Conservation (phyloP, 768 basidiomycete genomes). For the Phaeolepiota aurea region DNA sequence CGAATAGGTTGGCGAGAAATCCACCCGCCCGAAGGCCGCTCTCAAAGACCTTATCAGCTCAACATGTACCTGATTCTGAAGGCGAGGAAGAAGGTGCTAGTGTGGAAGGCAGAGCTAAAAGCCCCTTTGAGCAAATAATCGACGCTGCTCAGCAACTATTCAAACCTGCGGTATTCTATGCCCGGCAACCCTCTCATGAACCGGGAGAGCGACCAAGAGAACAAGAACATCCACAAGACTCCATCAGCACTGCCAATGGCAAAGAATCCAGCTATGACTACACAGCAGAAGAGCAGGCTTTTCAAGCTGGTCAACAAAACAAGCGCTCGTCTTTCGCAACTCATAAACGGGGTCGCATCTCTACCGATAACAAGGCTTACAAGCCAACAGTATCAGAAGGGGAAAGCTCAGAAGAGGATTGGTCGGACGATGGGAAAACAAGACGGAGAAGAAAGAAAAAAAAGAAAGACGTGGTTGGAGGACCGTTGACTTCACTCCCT, state of each 20-base stretch:
- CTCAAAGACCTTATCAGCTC: conserved; percentile 45
- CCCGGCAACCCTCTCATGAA: conserved; percentile 54
- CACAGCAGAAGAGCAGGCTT: conserved; percentile 65
- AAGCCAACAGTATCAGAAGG: conserved; percentile 56
- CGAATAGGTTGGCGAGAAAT: conserved; percentile 28
- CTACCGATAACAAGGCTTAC: conserved; percentile 77
- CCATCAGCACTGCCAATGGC: conserved; percentile 20
- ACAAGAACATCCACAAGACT: conserved; percentile 10
- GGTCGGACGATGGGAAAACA: conserved; percentile 43
- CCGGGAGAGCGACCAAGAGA: conserved; percentile 31
- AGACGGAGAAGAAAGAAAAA: conserved; percentile 48
- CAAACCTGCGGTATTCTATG: conserved; percentile 52
- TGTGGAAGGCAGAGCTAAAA: conserved; percentile 47
- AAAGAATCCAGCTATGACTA: conserved; percentile 67
- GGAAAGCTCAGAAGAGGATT: conserved; percentile 55
- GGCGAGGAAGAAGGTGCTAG: conserved; percentile 35
- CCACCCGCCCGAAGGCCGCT: conserved; percentile 34
- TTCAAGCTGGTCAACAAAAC: conserved; percentile 30
- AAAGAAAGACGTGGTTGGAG: conserved; percentile 43
- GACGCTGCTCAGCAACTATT: conserved; percentile 47
- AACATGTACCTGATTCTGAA: conserved; percentile 64
- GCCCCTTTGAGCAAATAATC: conserved; percentile 55
- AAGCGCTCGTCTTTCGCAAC: conserved; percentile 16
- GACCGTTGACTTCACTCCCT: conserved; percentile 59
- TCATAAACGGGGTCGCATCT: conserved; percentile 55